Percentiles rank a stretch among this genome's conserved stretches.
phyloP scores from a whole-genome alignment of 257 asterid genomes.

The Solanum infundibuliforme region DNA sequence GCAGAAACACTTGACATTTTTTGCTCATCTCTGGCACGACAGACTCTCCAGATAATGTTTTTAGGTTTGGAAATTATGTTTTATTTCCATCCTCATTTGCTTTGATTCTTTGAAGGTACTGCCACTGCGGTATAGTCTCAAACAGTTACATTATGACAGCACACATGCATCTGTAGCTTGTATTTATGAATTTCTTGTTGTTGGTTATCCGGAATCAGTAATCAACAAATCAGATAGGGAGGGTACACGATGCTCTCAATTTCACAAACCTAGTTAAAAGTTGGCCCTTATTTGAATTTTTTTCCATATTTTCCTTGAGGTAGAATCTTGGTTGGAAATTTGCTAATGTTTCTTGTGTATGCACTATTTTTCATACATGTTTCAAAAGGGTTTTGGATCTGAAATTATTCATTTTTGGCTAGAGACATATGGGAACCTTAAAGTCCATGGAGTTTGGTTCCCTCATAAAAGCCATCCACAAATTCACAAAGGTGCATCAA shows the following conservation, averaged over 20 bases:
- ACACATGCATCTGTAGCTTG: neutral
- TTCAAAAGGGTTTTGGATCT: neutral
- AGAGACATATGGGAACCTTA: conserved; percentile 53
- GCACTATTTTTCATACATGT: neutral
- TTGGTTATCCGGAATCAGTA: neutral
- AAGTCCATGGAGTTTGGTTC: conserved; percentile 60
- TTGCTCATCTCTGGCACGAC: neutral
- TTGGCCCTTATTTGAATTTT: neutral
- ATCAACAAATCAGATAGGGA: neutral
- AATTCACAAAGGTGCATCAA: conserved; percentile 72
- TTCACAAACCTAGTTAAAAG: neutral
- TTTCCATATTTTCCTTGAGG: neutral
- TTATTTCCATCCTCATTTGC: neutral
- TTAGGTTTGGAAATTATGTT: neutral
- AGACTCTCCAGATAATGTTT: neutral
- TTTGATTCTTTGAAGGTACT: neutral
- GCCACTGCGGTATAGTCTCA: neutral
- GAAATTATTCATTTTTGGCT: neutral
- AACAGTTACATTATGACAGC: neutral
- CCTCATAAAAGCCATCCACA: conserved; percentile 60
- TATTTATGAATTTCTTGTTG: neutral
- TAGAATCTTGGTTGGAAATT: neutral
- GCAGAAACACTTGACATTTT: neutral
- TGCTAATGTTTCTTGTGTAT: neutral
- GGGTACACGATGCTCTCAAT: neutral